These are phyloP conservation scores for Fusarium protoensiforme DNA, from an alignment of 2,329 filamentous ascomycete species.

Conservation along the genomic window DNA sequence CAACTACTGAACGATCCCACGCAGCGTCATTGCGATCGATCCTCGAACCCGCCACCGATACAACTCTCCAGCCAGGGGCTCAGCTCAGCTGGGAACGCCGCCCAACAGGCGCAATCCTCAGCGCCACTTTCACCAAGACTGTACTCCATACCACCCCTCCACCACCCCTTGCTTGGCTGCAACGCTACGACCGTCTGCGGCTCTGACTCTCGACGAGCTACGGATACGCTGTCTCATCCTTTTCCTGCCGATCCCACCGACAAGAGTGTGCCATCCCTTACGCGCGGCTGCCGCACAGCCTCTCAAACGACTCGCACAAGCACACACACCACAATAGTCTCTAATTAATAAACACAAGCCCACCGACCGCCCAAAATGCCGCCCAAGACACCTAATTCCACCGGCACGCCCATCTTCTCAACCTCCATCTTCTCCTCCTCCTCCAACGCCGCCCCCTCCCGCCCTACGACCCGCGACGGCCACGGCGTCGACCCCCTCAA, in stretches of 20 bases:
- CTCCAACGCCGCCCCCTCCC: slow-evolving; percentile 41
- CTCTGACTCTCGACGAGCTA: slow-evolving; percentile 13
- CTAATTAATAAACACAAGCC: neutral
- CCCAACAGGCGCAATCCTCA: slow-evolving; percentile 3
- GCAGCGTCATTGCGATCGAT: neutral
- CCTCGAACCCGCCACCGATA: neutral
- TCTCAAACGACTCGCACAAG: neutral
- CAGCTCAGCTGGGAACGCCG: slow-evolving; percentile 1
- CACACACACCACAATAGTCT: slow-evolving; percentile 50
- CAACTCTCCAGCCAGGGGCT: neutral
- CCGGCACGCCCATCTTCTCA: slow-evolving; percentile 50
- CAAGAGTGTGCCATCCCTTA: slow-evolving; percentile 11
- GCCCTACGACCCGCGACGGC: slow-evolving; percentile 53
- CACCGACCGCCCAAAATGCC: slow-evolving; percentile 26
- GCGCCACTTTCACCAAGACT: neutral
- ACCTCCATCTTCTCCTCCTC: slow-evolving; percentile 50
- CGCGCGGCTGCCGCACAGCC: slow-evolving; percentile 9
- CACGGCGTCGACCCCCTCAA: slow-evolving; percentile 42
- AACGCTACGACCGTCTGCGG: slow-evolving; percentile 22
- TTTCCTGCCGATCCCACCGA: slow-evolving; percentile 23
- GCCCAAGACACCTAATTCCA: slow-evolving; percentile 40
- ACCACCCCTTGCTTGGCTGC: slow-evolving; percentile 6
- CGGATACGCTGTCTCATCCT: slow-evolving; percentile 12
- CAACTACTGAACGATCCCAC: neutral
- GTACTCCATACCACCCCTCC: neutral